Base-by-base conservation (phyloP, 2,329 filamentous ascomycete genomes). In the Cladosporium sp. region DNA sequence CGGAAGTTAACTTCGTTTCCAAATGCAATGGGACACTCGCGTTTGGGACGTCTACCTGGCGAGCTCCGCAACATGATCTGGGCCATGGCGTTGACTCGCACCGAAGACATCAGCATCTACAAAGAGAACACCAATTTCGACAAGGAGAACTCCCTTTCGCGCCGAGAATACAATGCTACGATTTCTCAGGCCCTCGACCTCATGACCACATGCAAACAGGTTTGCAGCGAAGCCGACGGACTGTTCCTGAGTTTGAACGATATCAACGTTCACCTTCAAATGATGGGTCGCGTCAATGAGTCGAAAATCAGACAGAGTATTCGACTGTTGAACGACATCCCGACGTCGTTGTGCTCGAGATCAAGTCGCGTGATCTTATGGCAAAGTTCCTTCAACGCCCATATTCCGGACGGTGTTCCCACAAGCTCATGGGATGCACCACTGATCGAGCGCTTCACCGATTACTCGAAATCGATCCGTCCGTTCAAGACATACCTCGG, bases 41-140 rank as follows among this genome's bases (percentile, higher is more conserved):
- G 24, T 12, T 20, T 47, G 8, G 24, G 22, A 15, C 20, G 34
- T 4, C 34, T 47, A 2, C 43, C 43, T 6, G 15, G 9, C 4
- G 43, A 47, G 34, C 17, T 47, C 19, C 36, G 36, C 36, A 30
- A 30, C 36, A 47, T 32, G 36, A 29, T 47, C 36, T 39, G n/a
- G 15, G 18, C 29, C 1, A 9, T 32, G 9, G 29, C 32, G 4
- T 30, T 20, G 8, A 44, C 8, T 13, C 32, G 15, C 12, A 17
- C 13, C 32, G 32, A 36, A n/a, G 27, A 20, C 27, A 34, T n/a
- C 24, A n/a, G 11, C 32, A 5, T 34, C 32, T 27, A 27, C 22
- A 27, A 27, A 27, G 22, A 27, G 22, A 18, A 39, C 17, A 20
- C 19, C 27, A 15, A 18, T 2, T 7, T 8, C 17, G 13, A 32